Base-by-base conservation (phyloP, 768 basidiomycete species). In the Termitomyces sp. region DNA sequence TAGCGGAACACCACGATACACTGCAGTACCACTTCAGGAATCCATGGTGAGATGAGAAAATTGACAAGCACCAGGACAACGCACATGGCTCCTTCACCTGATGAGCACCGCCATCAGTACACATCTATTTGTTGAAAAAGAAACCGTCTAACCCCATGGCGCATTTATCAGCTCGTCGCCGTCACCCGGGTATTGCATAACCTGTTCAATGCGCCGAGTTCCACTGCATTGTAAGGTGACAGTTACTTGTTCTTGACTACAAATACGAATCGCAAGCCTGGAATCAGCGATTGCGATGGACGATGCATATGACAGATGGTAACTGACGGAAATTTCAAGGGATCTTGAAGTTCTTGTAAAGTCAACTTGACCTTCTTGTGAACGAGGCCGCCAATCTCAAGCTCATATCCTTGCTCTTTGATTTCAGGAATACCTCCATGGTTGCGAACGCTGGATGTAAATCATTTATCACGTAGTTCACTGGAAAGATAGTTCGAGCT, bases 161-260 rank as follows among this genome's bases (percentile, higher is more conserved):
- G 78, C 77, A 48, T 77, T 78, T 58, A 78, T 78, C 26, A 82
- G 67, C 57, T 81, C 80, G 53, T 81, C 79, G 26, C 78, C 80
- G 35, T 82, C 80, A 12, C 79, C 81, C 3, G 80, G 80, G 59
- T 81, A 81, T 60, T 78, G 70, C 38, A 66, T 60, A 52, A 82
- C 80, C 62, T 82, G 80, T 52, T 81, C 78, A 10, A 80, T 72
- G 26, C 80, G 76, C 10, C 81, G 68, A 0, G 79, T 81, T 8
- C 81, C 79, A 44, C 76, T 79, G 65, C 81, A 82, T 62, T 81
- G 81, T 17, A 82, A 63, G n/a, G 80, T 81, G 33, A 80, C 75
- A 0, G 80, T 80, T 8, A 81, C 71, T 61, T 79, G 75, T 3
- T 59, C 57, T 67, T 81, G 80, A 3, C 79, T 79, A 54, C 14